Conservation (phyloP, 495 filamentous ascomycete genomes). For the Trichoderma orchidacearum region DNA sequence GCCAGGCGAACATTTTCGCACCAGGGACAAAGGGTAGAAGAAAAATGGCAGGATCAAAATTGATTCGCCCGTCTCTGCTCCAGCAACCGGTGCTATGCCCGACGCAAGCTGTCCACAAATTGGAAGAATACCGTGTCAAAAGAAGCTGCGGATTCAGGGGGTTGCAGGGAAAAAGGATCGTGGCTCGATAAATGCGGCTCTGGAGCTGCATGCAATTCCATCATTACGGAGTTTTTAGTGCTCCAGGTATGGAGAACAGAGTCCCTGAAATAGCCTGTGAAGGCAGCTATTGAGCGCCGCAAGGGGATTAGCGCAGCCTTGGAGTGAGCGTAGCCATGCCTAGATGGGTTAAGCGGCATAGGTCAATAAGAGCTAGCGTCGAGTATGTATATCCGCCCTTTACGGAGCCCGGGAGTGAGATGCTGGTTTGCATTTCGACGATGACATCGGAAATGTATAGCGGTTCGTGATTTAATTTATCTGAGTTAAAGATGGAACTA, state of each 20-base stretch:
- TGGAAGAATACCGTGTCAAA: background rate
- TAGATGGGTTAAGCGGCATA: background rate
- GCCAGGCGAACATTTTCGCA: constrained; percentile 1
- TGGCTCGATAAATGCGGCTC: too few relatives aligned
- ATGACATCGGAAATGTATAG: too few relatives aligned
- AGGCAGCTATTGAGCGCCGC: background rate
- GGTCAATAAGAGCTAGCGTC: too few relatives aligned
- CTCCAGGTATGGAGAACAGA: too few relatives aligned
- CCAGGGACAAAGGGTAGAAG: background rate
- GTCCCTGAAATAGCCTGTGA: too few relatives aligned
- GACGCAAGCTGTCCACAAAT: background rate
- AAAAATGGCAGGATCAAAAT: background rate
- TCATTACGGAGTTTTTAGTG: background rate
- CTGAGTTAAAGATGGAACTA: too few relatives aligned
- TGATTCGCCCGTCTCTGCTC: background rate
- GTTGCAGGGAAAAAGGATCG: too few relatives aligned
- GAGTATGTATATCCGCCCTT: too few relatives aligned
- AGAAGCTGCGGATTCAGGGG: background rate
- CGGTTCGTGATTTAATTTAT: too few relatives aligned
- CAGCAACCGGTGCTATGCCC: background rate
- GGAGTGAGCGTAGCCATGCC: background rate
- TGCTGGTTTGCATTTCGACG: too few relatives aligned
- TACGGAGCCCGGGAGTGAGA: too few relatives aligned
- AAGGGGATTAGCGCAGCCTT: background rate
- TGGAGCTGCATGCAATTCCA: too few relatives aligned